phyloP scores from a whole-genome alignment of 441 rosid genomes.

The Gossypium davidsonii region DNA sequence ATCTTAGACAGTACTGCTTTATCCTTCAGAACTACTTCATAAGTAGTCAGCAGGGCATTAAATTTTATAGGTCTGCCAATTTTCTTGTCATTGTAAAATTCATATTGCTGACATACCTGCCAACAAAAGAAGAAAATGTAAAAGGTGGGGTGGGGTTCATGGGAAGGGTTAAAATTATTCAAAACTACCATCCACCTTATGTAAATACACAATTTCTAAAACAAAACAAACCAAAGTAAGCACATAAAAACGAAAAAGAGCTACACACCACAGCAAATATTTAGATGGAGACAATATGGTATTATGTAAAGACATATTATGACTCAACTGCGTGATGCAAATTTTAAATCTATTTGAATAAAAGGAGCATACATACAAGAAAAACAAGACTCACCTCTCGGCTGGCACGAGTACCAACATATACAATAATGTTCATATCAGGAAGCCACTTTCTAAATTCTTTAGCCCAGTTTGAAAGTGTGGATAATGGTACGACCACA shows the following conservation, averaged over 20 bases:
- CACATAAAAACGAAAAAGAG: not conserved
- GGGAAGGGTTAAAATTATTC: not conserved
- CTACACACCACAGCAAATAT: not conserved
- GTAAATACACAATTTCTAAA: not conserved
- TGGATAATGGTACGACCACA: constrained; percentile 97
- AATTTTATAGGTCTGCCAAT: constrained; percentile 84
- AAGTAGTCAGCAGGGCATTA: constrained; percentile 84
- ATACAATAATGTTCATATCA: constrained; percentile 81
- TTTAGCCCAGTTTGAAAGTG: constrained; percentile 99
- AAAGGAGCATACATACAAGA: not conserved
- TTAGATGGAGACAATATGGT: not conserved
- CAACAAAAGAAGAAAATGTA: constrained; percentile 12
- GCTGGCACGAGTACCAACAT: constrained; percentile 99
- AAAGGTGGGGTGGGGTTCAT: not conserved
- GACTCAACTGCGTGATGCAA: not conserved
- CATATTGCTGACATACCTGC: constrained; percentile 97
- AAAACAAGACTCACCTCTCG: constrained; percentile 67
- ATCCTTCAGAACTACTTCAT: constrained; percentile 97
- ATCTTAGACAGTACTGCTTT: constrained; percentile 91
- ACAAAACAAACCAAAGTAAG: not conserved
- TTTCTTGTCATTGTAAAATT: constrained; percentile 83
- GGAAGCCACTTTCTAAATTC: constrained; percentile 99
- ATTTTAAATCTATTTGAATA: not conserved
- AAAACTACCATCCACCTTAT: not conserved
- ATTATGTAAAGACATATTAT: not conserved